Conservation (phyloP, 2,329 filamentous ascomycete genomes). For the Pseudogymnoascus destructans region DNA sequence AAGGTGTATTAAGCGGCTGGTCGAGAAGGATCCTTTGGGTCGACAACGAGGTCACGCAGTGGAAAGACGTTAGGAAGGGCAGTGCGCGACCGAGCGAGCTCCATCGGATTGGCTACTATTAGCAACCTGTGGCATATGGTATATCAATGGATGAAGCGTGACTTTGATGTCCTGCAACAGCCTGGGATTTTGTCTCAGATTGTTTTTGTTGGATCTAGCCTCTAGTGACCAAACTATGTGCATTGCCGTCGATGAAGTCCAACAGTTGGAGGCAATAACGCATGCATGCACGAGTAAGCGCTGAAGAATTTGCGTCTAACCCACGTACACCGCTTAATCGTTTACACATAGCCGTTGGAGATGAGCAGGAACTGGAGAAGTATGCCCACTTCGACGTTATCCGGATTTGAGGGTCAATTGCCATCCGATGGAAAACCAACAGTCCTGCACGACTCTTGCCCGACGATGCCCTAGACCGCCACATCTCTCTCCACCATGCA, state of each 20-base stretch:
- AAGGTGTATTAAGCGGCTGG: neutral
- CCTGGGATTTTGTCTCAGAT: neutral
- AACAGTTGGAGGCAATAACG: neutral
- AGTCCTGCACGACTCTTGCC: conserved; percentile 1
- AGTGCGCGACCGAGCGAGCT: neutral
- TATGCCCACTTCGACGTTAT: neutral
- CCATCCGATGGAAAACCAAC: conserved; percentile 3
- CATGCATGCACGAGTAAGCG: neutral
- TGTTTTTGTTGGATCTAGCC: conserved; percentile 5
- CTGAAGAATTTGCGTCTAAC: conserved; percentile 3
- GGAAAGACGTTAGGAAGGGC: neutral
- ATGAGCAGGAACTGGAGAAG: neutral
- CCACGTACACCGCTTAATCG: neutral
- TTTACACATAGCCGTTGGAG: neutral
- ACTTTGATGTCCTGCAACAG: neutral
- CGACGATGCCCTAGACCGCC: conserved; percentile 1
- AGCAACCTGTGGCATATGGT: neutral
- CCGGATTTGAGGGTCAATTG: conserved; percentile 4
- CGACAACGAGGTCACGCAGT: conserved; percentile 1
- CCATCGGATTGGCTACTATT: neutral
- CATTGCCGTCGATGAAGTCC: neutral
- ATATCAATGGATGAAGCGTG: neutral
- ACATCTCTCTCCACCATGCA: conserved; percentile 2
- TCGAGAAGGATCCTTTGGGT: conserved; percentile 1
- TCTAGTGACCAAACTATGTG: neutral